Evolutionary conservation across 1,284 basidiomycete genomes (phyloP).

Genomic region (Lignosus rhinocerotis): DNA sequence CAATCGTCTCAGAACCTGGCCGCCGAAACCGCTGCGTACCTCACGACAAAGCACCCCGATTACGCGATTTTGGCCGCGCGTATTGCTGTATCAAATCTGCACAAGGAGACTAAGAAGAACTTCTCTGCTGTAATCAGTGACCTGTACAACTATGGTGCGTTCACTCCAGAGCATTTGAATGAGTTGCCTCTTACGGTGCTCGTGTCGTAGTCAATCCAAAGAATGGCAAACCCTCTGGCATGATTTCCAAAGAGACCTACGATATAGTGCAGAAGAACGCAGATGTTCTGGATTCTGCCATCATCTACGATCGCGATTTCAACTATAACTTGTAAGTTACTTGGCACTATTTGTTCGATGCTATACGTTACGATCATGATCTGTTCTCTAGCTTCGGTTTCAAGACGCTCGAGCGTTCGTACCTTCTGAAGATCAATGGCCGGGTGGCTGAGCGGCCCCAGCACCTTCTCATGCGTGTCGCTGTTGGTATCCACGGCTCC

Average conservation of each 20-base stretch:
- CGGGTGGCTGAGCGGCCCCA: constrained; percentile 97
- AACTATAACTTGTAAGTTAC: constrained; percentile 84
- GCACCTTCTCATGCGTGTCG: constrained; percentile 99
- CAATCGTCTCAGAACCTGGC: constrained; percentile 72
- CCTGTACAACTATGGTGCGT: constrained; percentile 84
- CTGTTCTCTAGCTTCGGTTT: constrained; percentile 82
- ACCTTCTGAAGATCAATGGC: constrained; percentile 92
- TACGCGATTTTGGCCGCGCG: constrained; percentile 98
- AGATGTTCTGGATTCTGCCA: constrained; percentile 85
- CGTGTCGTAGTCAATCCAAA: constrained; percentile 84
- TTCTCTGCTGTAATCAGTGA: constrained; percentile 94
- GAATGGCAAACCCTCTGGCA: constrained; percentile 83
- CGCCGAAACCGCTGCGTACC: constrained; percentile 95
- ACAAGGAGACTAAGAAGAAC: constrained; percentile 99
- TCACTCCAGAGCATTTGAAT: background rate
- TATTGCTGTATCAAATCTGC: constrained; percentile 97
- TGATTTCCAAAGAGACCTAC: constrained; percentile 93
- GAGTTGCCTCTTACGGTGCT: background rate
- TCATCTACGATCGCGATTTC: constrained; percentile 99
- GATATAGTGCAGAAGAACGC: constrained; percentile 84
- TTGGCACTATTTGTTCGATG: background rate
- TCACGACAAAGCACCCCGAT: constrained; percentile 96
- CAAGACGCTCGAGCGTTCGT: constrained; percentile 99
- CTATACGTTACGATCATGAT: constrained; percentile 1
- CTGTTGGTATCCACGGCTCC: constrained; percentile 93